Percentiles rank a stretch among this genome's conserved stretches.
Evolutionary conservation across 148 eudicot species (phyloP).

Genomic region (Heliamphora exappendiculata): DNA sequence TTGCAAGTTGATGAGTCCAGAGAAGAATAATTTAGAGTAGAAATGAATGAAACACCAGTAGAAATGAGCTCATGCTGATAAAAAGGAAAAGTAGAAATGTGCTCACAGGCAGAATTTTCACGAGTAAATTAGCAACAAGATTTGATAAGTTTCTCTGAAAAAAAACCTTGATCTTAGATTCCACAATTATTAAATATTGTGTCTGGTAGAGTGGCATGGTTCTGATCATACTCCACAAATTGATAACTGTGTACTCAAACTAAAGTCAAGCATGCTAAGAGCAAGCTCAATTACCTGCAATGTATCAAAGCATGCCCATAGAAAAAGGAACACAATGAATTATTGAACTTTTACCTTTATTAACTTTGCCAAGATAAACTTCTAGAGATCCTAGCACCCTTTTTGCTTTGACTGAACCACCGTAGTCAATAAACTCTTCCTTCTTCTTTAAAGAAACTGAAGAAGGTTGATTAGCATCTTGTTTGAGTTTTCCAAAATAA

Average conservation of each 20-base stretch:
- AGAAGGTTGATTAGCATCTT: conserved; percentile 18
- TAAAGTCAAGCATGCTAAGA: not conserved
- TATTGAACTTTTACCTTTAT: conserved; percentile 23
- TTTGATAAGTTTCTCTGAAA: no score
- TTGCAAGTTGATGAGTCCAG: no score
- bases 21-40: no score
- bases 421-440: no score
- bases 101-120: no score
- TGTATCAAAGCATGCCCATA: not conserved
- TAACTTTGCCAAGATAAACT: conserved; percentile 28
- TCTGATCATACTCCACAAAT: not conserved
- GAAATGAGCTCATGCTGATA: no score
- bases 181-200: no score
- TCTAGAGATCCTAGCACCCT: conserved; percentile 30
- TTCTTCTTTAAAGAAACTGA: conserved; percentile 14
- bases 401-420: conserved; percentile 18
- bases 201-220: not conserved
- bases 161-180: not conserved
- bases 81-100: no score
- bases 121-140: no score
- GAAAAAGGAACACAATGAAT: not conserved
- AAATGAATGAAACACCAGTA: no score
- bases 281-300: not conserved
- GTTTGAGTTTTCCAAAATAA: conserved; percentile 37
- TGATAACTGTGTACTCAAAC: not conserved